Evolutionary conservation across 768 basidiomycete genomes (phyloP).

Genomic region (Hemileccinum rubropunctum): DNA sequence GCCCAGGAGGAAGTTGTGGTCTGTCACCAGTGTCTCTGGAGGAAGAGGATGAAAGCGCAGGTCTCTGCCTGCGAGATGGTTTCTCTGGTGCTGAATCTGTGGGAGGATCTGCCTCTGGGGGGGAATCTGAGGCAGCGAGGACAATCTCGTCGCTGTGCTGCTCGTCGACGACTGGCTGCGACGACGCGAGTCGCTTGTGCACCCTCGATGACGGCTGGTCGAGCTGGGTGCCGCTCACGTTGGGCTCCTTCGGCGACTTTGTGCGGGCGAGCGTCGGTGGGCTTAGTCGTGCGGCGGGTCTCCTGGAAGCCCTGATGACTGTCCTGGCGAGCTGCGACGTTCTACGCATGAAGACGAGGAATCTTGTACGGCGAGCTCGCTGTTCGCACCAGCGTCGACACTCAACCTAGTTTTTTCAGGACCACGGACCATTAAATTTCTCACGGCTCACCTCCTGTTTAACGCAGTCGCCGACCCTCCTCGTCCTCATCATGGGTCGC

Average conservation of each 20-base stretch:
- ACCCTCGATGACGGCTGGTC: constrained; percentile 16
- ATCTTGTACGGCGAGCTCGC: constrained; percentile 42
- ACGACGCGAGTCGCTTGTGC: constrained; percentile 24
- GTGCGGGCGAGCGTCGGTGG: constrained; percentile 21
- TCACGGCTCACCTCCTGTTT: constrained; percentile 1
- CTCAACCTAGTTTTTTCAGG: constrained; percentile 13
- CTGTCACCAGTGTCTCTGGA: constrained; percentile 25
- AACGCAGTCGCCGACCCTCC: too few species aligned
- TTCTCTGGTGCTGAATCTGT: constrained; percentile 23
- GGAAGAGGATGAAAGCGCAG: not conserved
- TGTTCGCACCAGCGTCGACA: not conserved
- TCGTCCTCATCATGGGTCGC: constrained; percentile 56
- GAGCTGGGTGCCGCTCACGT: constrained; percentile 4
- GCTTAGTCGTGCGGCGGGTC: not conserved
- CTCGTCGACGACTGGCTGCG: constrained; percentile 16
- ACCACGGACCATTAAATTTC: constrained; percentile 3
- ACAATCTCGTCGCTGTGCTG: constrained; percentile 9
- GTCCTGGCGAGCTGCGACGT: constrained; percentile 71
- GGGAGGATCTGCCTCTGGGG: constrained; percentile 24
- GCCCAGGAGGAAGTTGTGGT: constrained; percentile 51
- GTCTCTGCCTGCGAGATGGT: constrained; percentile 19
- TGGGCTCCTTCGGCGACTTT: constrained; percentile 21
- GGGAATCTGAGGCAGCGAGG: constrained; percentile 18
- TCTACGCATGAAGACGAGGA: constrained; percentile 57
- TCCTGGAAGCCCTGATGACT: constrained; percentile 45